Evolutionary conservation across 192 early-diverging fungal species (phyloP), one percentile per base, ranked within the genome.

Genomic region (Gaertneriomyces semiglobifer): DNA sequence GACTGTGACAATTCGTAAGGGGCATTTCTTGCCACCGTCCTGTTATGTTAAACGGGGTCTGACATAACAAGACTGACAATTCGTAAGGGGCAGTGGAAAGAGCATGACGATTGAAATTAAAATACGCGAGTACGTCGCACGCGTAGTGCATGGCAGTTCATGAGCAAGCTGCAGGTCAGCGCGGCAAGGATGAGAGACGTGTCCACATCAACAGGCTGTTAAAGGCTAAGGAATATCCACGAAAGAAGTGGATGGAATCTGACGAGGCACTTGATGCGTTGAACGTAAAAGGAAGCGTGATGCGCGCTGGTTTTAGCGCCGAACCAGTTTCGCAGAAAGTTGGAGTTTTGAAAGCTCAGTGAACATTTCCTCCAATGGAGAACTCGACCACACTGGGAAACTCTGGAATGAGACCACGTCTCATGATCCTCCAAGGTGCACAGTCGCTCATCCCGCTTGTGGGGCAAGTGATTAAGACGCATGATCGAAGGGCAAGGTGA

Each of bases 151-250:
- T 45, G 5, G 25, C 44, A n/a, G 40, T 33, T 3, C 40, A 11
- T 4, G 14, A 18, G 39, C 16, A 18, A 4, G 63, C 63, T 9
- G 48, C 8, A 3, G 63, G 63, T 4, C 50, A 20, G 52, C 20
- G 50, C 2, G 4, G 41, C 39, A 65, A 40, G 40, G 50, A 33
- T 16, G 33, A 19, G 5, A 9, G 63, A 12, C 3, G 6, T 12
- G 51, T n/a, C 39, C 63, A 65, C 4, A 53, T 65, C 52, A 39
- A 65, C 18, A 18, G 10, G 5, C 63, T 65, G 16, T 47, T 1
- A n/a, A 43, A 20, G 33, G 41, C 39, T 39, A 54, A 54, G 63
- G 51, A 1, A 40, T 53, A 16, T 48, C 20, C 7, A 53, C 14
- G 11, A 39, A 48, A 7, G 14, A 3, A 3, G 63, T 39, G 9